Evolutionary conservation across 164 flowering plant species (phyloP), one percentile per base, ranked within the genome.

Genomic region (Malania oleifera): DNA sequence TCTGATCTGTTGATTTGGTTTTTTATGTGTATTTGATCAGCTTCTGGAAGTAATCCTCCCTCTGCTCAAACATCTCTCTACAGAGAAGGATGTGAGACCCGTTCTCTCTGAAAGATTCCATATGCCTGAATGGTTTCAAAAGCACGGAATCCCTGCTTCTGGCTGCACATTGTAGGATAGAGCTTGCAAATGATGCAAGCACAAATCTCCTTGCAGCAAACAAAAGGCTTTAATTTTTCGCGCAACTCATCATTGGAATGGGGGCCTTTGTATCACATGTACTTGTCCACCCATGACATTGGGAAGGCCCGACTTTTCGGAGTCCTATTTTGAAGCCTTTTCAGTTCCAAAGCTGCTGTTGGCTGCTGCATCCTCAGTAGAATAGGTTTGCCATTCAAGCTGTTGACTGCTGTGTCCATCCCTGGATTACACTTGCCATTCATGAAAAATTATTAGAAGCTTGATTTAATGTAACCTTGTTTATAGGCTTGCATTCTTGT

Each of bases 401-500:
- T 44, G 1, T 26, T 35, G 52, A 28, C 44, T 41, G 57, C 57
- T 29, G 54, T n/a, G n/a, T n/a, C n/a, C 64, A 31, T 47, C 49
- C n/a, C 23, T 31, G 10, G 25, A 27, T 25, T 29, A 49, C 24
- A 18, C 18, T 31, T 23, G 19, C 31, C 37, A 17, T 57, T 44
- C 66, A 39, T 57, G 38, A 56, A 66, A 57, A 46, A 34, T 43
- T 45, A 48, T 55, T 25, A 1, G 19, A 52, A 35, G 34, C 14
- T 17, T 43, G 51, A 68, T 54, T 54, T 47, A 31, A 18, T 46
- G 37, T 48, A 53, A 54, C 57, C 9, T 34, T 65, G 69, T 65
- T 66, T 47, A 57, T 70, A 61, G 37, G 64, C n/a, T 54, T 56
- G 56, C 38, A 34, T 17, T 22, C 27, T 31, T 50, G 53, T 61